Conservation (phyloP, 495 filamentous ascomycete genomes). For the Neurospora sp. region DNA sequence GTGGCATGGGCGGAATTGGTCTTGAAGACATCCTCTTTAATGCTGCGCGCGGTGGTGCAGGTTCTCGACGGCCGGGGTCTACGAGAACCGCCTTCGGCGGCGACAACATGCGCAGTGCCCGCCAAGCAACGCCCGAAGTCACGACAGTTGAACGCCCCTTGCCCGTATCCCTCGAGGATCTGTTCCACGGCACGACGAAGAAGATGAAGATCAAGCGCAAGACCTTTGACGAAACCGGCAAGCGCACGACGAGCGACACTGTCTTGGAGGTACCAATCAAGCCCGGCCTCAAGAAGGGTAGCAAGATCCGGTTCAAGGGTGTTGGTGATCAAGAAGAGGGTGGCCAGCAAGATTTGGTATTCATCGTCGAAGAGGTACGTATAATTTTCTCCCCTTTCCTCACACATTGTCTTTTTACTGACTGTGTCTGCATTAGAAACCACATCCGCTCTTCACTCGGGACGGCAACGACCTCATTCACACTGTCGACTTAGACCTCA, state of each 20-base stretch:
- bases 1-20: slow-evolving; percentile 27
- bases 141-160: slow-evolving; percentile 82
- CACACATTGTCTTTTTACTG: neutral
- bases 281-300: slow-evolving; percentile 86
- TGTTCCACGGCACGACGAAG: slow-evolving; percentile 77
- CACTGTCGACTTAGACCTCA: slow-evolving; percentile 72
- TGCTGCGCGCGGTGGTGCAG: slow-evolving; percentile 27
- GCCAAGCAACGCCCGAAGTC: slow-evolving; percentile 67
- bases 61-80: slow-evolving; percentile 19
- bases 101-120: slow-evolving; percentile 33
- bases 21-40: slow-evolving; percentile 22
- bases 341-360: slow-evolving; percentile 91
- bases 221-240: slow-evolving; percentile 77
- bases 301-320: slow-evolving; percentile 94
- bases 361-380: slow-evolving; percentile 86
- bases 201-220: slow-evolving; percentile 98
- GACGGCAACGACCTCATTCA: slow-evolving; percentile 76
- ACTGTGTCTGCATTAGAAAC: slow-evolving; percentile 49
- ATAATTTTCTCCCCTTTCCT: neutral
- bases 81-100: slow-evolving; percentile 32
- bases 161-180: slow-evolving; percentile 72
- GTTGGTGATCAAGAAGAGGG: slow-evolving; percentile 96
- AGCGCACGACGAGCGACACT: slow-evolving; percentile 75
- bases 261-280: slow-evolving; percentile 91
- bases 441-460: slow-evolving; percentile 70